Evolutionary conservation across 768 basidiomycete species (phyloP), one percentile per base, ranked within the genome.

Genomic region (Suillus plorans): DNA sequence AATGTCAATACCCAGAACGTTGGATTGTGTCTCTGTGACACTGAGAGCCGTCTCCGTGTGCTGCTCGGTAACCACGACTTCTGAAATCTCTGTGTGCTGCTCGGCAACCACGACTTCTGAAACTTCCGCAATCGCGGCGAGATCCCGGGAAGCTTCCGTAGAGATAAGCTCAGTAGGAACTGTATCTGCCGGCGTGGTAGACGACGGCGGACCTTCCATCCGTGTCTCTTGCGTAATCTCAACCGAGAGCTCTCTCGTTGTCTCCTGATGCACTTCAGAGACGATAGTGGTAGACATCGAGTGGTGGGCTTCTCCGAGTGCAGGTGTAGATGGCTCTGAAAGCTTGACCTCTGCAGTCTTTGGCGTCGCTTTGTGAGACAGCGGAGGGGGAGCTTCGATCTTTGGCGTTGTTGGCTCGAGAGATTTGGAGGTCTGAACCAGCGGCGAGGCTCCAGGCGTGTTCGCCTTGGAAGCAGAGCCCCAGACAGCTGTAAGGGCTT

Each of bases 401-500:
- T 36, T 64, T 5, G 73, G 72, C 1, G 70, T 71, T 47, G 64
- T 67, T 37, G 69, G 67, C 8, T 53, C 71, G 16, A 76, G 62
- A 14, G 76, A 77, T 42, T 61, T 74, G 9, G 65, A 63, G 12
- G 70, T 60, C 25, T 69, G 39, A 34, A 72, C 70, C 60, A 65
- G 66, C 31, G 77, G 69, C n/a, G 78, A 71, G 37, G 71, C 65
- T 68, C 73, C 61, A 60, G 77, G 71, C 49, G 75, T 71, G 67
- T 65, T 61, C 31, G 68, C 66, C 65, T 71, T 72, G 66, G 70
- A 71, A 52, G 73, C 70, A 5, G 76, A 68, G 36, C 85, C 86
- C 84, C 86, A 86, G 6, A 85, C 77, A 0, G 84, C 79, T 25
- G 71, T 79, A 52, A 85, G 79, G 5, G 80, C 69, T 2, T 85